Evolutionary conservation across 768 basidiomycete species (phyloP).

Genomic region (Rossbeevera mucosa): DNA sequence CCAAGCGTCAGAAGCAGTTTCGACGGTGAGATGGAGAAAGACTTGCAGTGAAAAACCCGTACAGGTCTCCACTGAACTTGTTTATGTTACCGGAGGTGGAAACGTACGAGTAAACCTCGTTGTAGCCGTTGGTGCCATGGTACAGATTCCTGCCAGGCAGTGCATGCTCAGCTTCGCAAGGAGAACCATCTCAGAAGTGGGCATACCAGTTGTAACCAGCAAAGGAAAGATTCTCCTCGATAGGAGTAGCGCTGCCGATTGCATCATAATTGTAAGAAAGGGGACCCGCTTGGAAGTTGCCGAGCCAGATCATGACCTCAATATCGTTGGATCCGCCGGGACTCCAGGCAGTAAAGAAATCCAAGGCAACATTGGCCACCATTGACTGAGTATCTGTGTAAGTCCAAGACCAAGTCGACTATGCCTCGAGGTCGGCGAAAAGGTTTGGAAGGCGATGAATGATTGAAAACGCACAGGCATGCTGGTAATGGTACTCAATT

Average conservation of each 20-base stretch:
- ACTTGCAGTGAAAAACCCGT: conserved; percentile 46
- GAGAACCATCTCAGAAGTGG: background rate
- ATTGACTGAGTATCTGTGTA: conserved; percentile 37
- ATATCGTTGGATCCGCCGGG: conserved; percentile 42
- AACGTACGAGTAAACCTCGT: conserved; percentile 50
- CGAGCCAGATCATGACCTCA: conserved; percentile 67
- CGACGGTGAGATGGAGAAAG: background rate
- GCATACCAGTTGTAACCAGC: conserved; percentile 49
- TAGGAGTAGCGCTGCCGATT: conserved; percentile 43
- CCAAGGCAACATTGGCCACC: conserved; percentile 56
- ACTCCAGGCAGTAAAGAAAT: conserved; percentile 55
- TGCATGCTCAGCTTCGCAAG: background rate
- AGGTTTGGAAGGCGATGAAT: background rate
- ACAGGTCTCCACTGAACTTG: conserved; percentile 52
- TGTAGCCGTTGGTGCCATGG: conserved; percentile 48
- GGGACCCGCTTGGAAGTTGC: conserved; percentile 52
- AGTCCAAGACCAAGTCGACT: conserved; percentile 58
- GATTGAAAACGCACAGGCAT: conserved; percentile 45
- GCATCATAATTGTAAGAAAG: conserved; percentile 48
- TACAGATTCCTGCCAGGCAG: conserved; percentile 46
- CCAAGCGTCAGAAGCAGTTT: background rate
- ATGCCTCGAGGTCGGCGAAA: background rate
- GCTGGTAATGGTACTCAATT: conserved; percentile 47
- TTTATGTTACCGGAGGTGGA: conserved; percentile 35
- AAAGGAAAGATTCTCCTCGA: conserved; percentile 38